Conservation (phyloP, 2,329 filamentous ascomycete genomes). For the Cercospora sp. region DNA sequence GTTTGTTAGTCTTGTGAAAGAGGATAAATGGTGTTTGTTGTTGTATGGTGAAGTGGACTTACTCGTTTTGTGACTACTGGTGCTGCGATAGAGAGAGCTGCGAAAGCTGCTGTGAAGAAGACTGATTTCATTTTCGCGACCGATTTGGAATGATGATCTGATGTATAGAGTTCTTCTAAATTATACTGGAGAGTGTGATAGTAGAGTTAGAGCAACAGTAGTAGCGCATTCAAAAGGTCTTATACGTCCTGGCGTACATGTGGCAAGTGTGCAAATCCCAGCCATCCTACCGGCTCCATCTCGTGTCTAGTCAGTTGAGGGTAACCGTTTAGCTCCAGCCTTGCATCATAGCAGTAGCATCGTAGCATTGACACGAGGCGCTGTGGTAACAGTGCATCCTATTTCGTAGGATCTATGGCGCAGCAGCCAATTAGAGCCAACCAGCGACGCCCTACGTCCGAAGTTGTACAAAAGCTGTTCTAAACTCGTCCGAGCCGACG, state of each 20-base stretch:
- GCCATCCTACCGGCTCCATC: conserved; percentile 1
- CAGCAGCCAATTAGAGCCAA: conserved; percentile 16
- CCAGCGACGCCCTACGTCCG: no score
- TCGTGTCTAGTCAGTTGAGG: conserved; percentile 5
- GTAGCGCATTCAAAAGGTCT: neutral
- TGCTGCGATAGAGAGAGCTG: conserved; percentile 16
- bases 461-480: conserved; percentile 11
- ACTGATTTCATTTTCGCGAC: conserved; percentile 18
- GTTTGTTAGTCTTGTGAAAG: neutral
- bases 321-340: conserved; percentile 2
- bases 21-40: no score
- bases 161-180: neutral
- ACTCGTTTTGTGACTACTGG: conserved; percentile 15
- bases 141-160: neutral
- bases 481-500: conserved; percentile 9
- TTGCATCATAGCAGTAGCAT: conserved; percentile 9
- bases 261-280: neutral
- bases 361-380: conserved; percentile 5
- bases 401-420: neutral
- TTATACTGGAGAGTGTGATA: neutral
- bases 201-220: neutral
- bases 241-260: neutral
- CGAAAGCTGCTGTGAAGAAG: conserved; percentile 16
- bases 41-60: neutral
- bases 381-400: conserved; percentile 7